A percentile compares a stretch with the other conserved stretches of the same genome.
Evolutionary conservation across 169 alveolate genomes (phyloP).

Genomic region (Neospora caninum): DNA sequence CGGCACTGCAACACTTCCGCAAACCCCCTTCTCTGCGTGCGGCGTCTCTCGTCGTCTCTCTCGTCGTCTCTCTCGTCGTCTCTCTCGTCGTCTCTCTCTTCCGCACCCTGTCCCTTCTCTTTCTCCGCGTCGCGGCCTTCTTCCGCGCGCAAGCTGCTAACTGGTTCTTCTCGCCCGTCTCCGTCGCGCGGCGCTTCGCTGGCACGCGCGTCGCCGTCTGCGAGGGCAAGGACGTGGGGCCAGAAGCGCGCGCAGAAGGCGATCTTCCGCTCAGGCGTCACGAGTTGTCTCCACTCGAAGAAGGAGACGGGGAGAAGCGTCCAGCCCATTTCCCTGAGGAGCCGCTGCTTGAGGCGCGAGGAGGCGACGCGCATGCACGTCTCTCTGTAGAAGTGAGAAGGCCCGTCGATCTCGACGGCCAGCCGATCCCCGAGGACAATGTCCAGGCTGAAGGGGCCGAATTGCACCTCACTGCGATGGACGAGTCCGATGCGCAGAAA

Average conservation of each 20-base stretch:
- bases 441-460: slow-evolving; percentile 48
- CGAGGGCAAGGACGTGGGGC: background rate
- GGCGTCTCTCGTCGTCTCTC: background rate
- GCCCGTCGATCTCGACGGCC: slow-evolving; percentile 42
- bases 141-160: background rate
- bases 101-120: background rate
- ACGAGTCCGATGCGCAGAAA: background rate
- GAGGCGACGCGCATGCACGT: slow-evolving; percentile 40
- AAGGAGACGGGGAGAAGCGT: background rate
- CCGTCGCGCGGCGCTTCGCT: background rate
- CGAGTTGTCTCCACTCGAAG: slow-evolving; percentile 40
- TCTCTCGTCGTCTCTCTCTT: background rate
- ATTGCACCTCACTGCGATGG: slow-evolving; percentile 34
- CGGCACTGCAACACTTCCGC: background rate
- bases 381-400: slow-evolving; percentile 30
- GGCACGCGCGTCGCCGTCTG: background rate
- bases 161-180: background rate
- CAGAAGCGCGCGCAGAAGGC: slow-evolving; percentile 20
- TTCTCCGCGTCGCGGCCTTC: background rate
- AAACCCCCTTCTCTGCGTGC: background rate
- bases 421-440: slow-evolving; percentile 16
- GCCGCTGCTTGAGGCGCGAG: slow-evolving; percentile 12
- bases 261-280: background rate
- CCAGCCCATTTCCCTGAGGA: slow-evolving; percentile 32
- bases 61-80: background rate